Percentiles rank a stretch among this genome's conserved stretches.
Evolutionary conservation across 352 stramenopile genomes (phyloP).

Genomic region (Globisporangium paddicum): DNA sequence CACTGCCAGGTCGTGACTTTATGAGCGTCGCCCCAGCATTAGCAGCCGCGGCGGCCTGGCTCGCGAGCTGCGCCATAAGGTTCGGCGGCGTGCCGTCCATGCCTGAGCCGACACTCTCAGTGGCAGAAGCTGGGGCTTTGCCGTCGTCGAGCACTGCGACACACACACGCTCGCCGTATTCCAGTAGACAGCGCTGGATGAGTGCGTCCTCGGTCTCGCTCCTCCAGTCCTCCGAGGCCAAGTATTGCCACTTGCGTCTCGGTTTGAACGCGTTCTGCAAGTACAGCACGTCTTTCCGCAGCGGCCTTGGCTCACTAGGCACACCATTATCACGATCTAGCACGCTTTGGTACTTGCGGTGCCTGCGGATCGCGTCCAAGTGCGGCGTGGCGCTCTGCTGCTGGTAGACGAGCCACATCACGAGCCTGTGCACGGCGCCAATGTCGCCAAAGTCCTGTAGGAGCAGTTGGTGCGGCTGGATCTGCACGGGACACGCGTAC

Average conservation of each 20-base stretch:
- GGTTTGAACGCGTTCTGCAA: constrained; percentile 36
- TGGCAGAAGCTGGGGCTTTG: not conserved
- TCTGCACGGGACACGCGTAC: constrained; percentile 19
- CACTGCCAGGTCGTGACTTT: not conserved
- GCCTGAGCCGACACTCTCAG: not conserved
- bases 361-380: constrained; percentile 28
- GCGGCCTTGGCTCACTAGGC: not conserved
- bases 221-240: constrained; percentile 12
- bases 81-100: not conserved
- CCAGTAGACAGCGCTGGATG: constrained; percentile 75
- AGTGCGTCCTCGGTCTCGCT: constrained; percentile 56
- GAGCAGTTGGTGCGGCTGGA: constrained; percentile 72
- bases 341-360: constrained; percentile 30
- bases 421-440: constrained; percentile 40
- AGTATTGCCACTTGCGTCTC: constrained; percentile 40
- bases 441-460: constrained; percentile 79
- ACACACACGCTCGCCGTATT: constrained; percentile 67
- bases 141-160: constrained; percentile 5
- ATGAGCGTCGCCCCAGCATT: constrained; percentile 4
- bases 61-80: constrained; percentile 42
- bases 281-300: constrained; percentile 44
- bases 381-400: constrained; percentile 22
- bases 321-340: not conserved
- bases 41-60: constrained; percentile 38
- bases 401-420: constrained; percentile 52